These are phyloP conservation scores for Anthracocystis setariae DNA, from an alignment of 1,284 basidiomycete genomes.

Conservation along the genomic window DNA sequence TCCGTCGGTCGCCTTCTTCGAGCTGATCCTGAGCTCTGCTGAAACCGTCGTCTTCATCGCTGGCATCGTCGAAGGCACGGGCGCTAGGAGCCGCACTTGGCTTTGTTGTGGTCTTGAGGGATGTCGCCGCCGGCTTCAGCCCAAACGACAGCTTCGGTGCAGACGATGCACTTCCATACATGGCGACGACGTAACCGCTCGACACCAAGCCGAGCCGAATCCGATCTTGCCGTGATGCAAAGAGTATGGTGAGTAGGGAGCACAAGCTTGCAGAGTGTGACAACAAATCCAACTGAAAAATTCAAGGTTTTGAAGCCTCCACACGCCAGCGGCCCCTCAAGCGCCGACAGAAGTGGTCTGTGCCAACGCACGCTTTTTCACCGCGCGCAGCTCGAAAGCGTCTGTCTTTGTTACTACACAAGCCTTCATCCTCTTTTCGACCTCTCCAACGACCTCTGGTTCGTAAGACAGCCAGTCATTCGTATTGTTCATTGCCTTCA, in stretches of 20 bases:
- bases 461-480: too few relatives aligned
- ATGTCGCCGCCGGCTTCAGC: slow-evolving; percentile 27
- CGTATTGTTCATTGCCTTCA: too few relatives aligned
- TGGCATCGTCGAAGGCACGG: slow-evolving; percentile 34
- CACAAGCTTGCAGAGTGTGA: neutral
- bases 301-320: slow-evolving; percentile 10
- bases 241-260: neutral
- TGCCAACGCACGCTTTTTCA: slow-evolving; percentile 1
- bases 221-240: too few relatives aligned
- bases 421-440: too few relatives aligned
- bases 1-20: slow-evolving; percentile 2
- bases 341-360: slow-evolving; percentile 11
- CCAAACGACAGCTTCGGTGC: slow-evolving; percentile 51
- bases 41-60: slow-evolving; percentile 46
- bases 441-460: neutral
- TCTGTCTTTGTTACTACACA: too few relatives aligned
- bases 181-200: neutral
- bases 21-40: neutral
- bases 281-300: neutral
- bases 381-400: slow-evolving; percentile 1
- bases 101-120: slow-evolving; percentile 4
- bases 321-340: slow-evolving; percentile 2
- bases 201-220: neutral
- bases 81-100: slow-evolving; percentile 14
- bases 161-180: slow-evolving; percentile 17